These are phyloP conservation scores for Cladophialophora yegresii DNA, from an alignment of 2,329 filamentous ascomycete genomes.

Conservation along the genomic window DNA sequence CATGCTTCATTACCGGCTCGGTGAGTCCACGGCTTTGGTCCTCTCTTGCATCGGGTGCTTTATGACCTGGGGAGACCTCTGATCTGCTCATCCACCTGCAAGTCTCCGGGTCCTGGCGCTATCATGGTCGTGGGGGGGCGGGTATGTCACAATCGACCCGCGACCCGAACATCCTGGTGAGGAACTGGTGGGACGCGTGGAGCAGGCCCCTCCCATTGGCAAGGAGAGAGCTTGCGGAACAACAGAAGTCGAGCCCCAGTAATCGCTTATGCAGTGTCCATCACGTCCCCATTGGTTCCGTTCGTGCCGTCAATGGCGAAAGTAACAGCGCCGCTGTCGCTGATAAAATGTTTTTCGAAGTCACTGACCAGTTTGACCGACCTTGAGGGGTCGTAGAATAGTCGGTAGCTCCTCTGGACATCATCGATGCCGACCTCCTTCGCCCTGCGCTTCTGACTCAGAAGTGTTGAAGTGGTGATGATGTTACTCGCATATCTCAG, in stretches of 20 bases:
- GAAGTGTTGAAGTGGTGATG: slow-evolving; percentile 88
- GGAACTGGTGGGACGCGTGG: not conserved
- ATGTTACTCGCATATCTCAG: slow-evolving; percentile 96
- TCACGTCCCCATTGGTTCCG: slow-evolving; percentile 60
- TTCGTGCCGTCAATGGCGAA: slow-evolving; percentile 54
- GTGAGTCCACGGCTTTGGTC: not conserved
- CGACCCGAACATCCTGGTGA: no score
- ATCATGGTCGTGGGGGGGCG: not conserved
- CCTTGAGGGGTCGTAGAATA: slow-evolving; percentile 87
- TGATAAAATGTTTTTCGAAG: slow-evolving; percentile 90
- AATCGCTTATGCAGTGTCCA: slow-evolving; percentile 64
- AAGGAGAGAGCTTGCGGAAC: not conserved
- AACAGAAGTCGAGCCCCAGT: not conserved
- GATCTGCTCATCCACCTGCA: not conserved
- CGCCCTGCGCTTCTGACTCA: slow-evolving; percentile 80
- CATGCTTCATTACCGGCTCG: not conserved
- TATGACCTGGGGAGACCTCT: not conserved
- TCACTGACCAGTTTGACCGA: slow-evolving; percentile 89
- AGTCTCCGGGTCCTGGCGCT: not conserved
- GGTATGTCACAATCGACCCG: not conserved
- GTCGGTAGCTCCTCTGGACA: slow-evolving; percentile 86
- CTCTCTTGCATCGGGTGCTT: not conserved
- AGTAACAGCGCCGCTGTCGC: slow-evolving; percentile 77
- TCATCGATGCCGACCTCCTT: slow-evolving; percentile 84
- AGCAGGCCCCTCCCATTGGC: not conserved